phyloP scores from a whole-genome alignment of 495 filamentous ascomycete species.

The Penicillium turbatum region DNA sequence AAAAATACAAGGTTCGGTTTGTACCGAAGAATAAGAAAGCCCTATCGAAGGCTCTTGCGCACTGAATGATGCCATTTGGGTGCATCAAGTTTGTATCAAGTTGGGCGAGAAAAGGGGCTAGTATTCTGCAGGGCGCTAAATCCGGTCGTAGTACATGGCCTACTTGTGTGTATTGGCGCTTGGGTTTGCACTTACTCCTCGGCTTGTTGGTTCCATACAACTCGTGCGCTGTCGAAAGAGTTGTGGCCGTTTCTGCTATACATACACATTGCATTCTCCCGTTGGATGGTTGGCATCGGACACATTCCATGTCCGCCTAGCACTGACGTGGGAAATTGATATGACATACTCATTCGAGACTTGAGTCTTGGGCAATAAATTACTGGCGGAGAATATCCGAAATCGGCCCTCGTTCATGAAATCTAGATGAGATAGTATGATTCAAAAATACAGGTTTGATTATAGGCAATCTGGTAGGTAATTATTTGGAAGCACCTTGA shows the following conservation, averaged over 20 bases:
- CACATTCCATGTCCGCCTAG: constrained; percentile 1
- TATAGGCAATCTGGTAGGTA: constrained; percentile 3
- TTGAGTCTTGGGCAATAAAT: neutral
- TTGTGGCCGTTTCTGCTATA: neutral
- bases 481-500: neutral
- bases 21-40: constrained; percentile 46
- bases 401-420: neutral
- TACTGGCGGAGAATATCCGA: neutral
- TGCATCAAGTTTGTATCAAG: neutral
- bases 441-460: neutral
- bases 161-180: neutral
- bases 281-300: neutral
- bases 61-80: constrained; percentile 9
- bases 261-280: neutral
- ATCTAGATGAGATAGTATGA: neutral
- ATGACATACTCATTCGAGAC: neutral
- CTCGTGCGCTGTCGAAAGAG: neutral
- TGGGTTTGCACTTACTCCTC: neutral
- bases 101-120: neutral
- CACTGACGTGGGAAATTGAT: neutral
- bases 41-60: constrained; percentile 32
- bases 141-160: neutral
- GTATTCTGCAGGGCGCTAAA: neutral
- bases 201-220: neutral
- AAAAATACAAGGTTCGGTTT: constrained; percentile 52